A percentile compares a stretch with the other conserved stretches of the same genome.
Conservation (phyloP, 2,329 filamentous ascomycete species). For the Tolypocladium tropicale region DNA sequence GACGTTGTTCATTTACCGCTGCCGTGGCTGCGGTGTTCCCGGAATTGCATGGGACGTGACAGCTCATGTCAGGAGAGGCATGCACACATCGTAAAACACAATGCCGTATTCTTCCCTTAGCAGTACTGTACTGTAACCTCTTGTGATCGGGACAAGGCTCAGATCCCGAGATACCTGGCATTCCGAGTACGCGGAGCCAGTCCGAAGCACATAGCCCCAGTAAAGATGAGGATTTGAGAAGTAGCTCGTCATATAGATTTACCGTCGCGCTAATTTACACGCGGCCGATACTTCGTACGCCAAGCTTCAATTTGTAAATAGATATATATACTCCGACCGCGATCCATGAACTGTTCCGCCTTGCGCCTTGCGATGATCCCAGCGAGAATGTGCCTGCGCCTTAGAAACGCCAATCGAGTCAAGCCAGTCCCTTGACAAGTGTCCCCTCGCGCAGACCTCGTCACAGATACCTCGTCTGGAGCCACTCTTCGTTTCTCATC, state of each 20-base stretch:
- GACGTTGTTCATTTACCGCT: not conserved
- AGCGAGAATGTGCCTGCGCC: not conserved
- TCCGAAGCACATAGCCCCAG: too few relatives aligned
- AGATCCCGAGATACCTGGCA: not conserved
- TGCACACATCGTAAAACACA: too few relatives aligned
- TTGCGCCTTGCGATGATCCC: not conserved
- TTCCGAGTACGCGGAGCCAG: not conserved
- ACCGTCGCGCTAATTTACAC: not conserved
- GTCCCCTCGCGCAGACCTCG: slow-evolving; percentile 34
- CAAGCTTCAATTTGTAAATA: not conserved
- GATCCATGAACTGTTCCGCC: not conserved
- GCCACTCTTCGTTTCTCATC: slow-evolving; percentile 79
- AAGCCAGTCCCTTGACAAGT: not conserved
- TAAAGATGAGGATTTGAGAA: too few relatives aligned
- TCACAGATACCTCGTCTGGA: slow-evolving; percentile 66
- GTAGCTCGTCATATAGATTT: too few relatives aligned
- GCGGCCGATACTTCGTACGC: not conserved
- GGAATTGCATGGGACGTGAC: not conserved
- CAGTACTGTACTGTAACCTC: too few relatives aligned
- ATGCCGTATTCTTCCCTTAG: too few relatives aligned
- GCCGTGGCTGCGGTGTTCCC: not conserved
- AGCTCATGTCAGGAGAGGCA: not conserved
- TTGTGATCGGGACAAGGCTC: not conserved
- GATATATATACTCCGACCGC: not conserved
- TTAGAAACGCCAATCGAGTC: not conserved